phyloP scores from a whole-genome alignment of 192 early-diverging fungal species.

The Spinellus fusiger region DNA sequence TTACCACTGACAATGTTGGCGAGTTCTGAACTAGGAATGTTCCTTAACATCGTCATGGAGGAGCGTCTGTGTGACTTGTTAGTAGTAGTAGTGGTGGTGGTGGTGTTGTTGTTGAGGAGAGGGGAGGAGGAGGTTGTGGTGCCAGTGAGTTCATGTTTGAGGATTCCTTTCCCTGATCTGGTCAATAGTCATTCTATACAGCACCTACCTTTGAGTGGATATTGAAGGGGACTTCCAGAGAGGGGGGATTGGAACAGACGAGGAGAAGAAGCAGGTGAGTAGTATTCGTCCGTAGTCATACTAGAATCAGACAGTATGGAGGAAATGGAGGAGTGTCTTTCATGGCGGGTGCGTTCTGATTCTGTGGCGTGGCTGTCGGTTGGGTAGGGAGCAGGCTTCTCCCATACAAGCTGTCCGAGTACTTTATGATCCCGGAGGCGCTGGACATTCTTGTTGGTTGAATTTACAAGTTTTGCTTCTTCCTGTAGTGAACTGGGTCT shows the following conservation, averaged over 20 bases:
- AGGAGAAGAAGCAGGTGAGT: constrained; percentile 23
- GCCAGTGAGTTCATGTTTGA: not conserved
- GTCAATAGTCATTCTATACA: not conserved
- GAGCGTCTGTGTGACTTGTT: constrained; percentile 22
- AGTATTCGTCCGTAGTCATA: constrained; percentile 9
- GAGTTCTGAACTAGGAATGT: constrained; percentile 33
- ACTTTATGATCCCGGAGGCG: too few relatives aligned
- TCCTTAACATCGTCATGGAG: constrained; percentile 30
- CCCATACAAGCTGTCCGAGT: too few relatives aligned
- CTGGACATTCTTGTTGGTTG: too few relatives aligned
- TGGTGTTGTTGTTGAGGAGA: not conserved
- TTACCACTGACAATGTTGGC: constrained; percentile 34
- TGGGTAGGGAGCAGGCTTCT: constrained; percentile 4
- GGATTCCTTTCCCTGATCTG: not conserved
- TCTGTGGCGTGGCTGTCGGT: not conserved
- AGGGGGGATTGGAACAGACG: not conserved
- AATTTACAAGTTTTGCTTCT: not conserved
- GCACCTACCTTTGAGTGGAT: not conserved
- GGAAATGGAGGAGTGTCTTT: constrained; percentile 16
- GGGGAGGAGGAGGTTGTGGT: constrained; percentile 1
- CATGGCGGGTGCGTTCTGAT: not conserved
- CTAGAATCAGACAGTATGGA: constrained; percentile 20
- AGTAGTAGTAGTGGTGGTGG: not conserved
- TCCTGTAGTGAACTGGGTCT: too few relatives aligned
- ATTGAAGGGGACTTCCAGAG: not conserved